These are phyloP conservation scores for Fusarium pininemorale DNA, from an alignment of 2,329 filamentous ascomycete species.

Conservation along the genomic window DNA sequence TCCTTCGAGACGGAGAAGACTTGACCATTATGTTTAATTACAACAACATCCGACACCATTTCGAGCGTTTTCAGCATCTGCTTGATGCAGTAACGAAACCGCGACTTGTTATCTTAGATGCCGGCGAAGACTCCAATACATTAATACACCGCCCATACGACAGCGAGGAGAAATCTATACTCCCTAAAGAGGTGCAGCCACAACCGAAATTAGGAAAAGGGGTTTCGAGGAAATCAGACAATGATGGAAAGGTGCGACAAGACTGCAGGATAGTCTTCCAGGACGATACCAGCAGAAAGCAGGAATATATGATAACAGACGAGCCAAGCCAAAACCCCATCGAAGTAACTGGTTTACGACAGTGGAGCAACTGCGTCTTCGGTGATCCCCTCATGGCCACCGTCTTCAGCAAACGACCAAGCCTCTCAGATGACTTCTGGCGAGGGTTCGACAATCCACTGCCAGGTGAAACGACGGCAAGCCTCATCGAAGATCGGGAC, in stretches of 20 bases:
- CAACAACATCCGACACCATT: conserved; percentile 61
- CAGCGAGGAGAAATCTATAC: neutral
- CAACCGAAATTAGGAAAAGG: conserved; percentile 1
- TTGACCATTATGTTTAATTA: conserved; percentile 67
- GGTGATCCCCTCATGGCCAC: conserved; percentile 66
- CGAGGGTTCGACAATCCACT: conserved; percentile 54
- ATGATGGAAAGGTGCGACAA: neutral
- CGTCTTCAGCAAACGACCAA: conserved; percentile 56
- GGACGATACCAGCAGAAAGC: conserved; percentile 1
- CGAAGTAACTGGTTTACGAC: conserved; percentile 60
- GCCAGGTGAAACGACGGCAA: conserved; percentile 16
- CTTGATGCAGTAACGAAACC: conserved; percentile 63
- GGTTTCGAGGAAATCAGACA: neutral
- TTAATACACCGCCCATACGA: conserved; percentile 49
- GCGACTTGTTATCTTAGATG: conserved; percentile 64
- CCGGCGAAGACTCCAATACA: conserved; percentile 59
- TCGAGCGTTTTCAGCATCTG: conserved; percentile 57
- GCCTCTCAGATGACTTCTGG: conserved; percentile 56
- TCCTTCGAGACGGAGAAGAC: conserved; percentile 69
- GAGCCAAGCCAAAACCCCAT: conserved; percentile 33
- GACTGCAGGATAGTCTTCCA: conserved; percentile 2
- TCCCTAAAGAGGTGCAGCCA: neutral
- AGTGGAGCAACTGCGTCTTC: conserved; percentile 68
- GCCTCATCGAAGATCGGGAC: conserved; percentile 54
- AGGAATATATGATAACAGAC: neutral